phyloP scores from a whole-genome alignment of 495 filamentous ascomycete genomes.

The Neurospora hispaniola region DNA sequence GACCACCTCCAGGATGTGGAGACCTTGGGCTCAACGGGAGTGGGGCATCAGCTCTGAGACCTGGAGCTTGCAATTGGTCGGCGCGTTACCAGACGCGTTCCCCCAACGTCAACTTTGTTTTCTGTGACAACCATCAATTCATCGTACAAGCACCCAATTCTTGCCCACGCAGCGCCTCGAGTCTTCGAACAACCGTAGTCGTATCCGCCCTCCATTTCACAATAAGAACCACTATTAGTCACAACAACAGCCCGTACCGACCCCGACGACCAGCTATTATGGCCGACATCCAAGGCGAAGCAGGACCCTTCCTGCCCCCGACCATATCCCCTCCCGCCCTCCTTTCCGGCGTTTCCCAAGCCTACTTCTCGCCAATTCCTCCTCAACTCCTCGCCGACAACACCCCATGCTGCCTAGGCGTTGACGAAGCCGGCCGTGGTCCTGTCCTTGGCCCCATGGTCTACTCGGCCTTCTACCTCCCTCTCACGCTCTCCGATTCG shows the following conservation, averaged over 20 bases:
- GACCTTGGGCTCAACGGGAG: neutral
- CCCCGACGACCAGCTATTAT: slow-evolving; percentile 17
- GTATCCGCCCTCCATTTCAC: too few relatives aligned
- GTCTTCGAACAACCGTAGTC: neutral
- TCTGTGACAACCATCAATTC: neutral
- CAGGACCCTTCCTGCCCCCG: slow-evolving; percentile 64
- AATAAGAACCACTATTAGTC: neutral
- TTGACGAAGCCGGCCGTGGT: slow-evolving; percentile 92
- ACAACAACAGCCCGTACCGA: neutral
- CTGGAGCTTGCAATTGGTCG: slow-evolving; percentile 3
- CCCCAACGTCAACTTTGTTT: neutral
- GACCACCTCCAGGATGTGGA: neutral
- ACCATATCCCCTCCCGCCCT: slow-evolving; percentile 55
- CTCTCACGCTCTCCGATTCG: slow-evolving; percentile 50
- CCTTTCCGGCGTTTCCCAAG: slow-evolving; percentile 65
- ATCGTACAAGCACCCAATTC: neutral
- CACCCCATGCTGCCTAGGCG: slow-evolving; percentile 50
- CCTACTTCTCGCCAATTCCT: slow-evolving; percentile 70
- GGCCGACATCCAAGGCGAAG: slow-evolving; percentile 41
- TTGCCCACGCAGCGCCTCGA: neutral
- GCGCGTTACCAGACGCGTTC: slow-evolving; percentile 5
- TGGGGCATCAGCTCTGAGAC: neutral
- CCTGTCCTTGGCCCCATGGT: slow-evolving; percentile 97
- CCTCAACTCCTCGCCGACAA: slow-evolving; percentile 31
- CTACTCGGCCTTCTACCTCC: slow-evolving; percentile 84